phyloP scores from a whole-genome alignment of 768 basidiomycete genomes.

The Dioszegia aurantiaca region DNA sequence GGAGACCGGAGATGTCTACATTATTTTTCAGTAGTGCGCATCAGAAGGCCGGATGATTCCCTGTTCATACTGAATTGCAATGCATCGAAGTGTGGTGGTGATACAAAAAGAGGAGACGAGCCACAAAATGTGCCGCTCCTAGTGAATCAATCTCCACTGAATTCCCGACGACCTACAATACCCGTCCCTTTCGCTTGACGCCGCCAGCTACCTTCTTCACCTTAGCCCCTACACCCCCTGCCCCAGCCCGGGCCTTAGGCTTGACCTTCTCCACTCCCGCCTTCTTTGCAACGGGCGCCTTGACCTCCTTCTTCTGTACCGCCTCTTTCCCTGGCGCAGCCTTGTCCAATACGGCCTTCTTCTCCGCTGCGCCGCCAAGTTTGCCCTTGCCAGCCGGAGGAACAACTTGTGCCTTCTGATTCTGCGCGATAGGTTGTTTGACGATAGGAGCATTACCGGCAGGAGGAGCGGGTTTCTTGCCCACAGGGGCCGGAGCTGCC shows the following conservation, averaged over 20 bases:
- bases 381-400: background rate
- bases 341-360: background rate
- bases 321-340: constrained; percentile 4
- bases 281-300: background rate
- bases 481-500: background rate
- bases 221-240: background rate
- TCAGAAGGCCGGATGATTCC: too few species aligned
- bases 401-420: background rate
- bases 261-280: too few species aligned
- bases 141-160: too few species aligned
- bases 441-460: background rate
- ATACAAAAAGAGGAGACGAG: too few species aligned
- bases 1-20: too few species aligned
- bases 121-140: too few species aligned
- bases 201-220: background rate
- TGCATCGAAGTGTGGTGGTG: too few species aligned
- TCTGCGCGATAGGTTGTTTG: background rate
- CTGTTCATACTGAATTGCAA: too few species aligned
- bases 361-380: background rate
- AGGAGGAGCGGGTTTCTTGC: background rate
- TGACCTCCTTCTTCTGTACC: constrained; percentile 1
- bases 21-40: too few species aligned
- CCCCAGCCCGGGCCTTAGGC: background rate
- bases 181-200: constrained; percentile 3
- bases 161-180: background rate